Evolutionary conservation across 306 rosid genomes (phyloP).

Genomic region (Hippophae gyantsensis): DNA sequence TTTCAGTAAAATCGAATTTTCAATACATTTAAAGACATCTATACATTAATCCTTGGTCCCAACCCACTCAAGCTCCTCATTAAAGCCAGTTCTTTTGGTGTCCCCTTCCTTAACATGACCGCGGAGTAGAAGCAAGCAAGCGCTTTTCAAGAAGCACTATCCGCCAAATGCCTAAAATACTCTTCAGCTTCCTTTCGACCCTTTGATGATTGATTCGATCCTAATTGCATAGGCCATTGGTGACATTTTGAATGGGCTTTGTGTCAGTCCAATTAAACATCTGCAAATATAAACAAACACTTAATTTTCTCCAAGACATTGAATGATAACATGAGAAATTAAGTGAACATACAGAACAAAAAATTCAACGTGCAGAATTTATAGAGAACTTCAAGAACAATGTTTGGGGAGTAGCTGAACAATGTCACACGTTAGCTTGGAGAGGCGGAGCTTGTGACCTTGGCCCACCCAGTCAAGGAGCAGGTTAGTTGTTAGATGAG

Average conservation of each 20-base stretch:
- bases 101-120: constrained; percentile 48
- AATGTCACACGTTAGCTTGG: constrained; percentile 39
- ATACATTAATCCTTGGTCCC: constrained; percentile 23
- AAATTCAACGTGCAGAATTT: neutral
- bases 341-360: neutral
- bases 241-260: constrained; percentile 20
- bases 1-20: too few species aligned
- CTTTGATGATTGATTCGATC: constrained; percentile 44
- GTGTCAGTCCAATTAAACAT: constrained; percentile 46
- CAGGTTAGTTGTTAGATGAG: constrained; percentile 19
- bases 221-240: constrained; percentile 48
- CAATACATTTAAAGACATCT: too few species aligned
- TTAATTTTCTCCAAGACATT: neutral
- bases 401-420: constrained; percentile 41
- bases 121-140: constrained; percentile 47
- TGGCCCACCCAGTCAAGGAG: constrained; percentile 34
- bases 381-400: constrained; percentile 49
- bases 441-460: constrained; percentile 32
- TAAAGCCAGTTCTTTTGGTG: constrained; percentile 34
- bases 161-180: constrained; percentile 36
- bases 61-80: constrained; percentile 54
- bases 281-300: constrained; percentile 25
- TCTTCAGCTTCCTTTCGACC: constrained; percentile 60
- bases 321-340: neutral
- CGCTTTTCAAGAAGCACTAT: constrained; percentile 48